Evolutionary conservation across 1,284 basidiomycete genomes (phyloP).

Genomic region (Ustilago crameri): DNA sequence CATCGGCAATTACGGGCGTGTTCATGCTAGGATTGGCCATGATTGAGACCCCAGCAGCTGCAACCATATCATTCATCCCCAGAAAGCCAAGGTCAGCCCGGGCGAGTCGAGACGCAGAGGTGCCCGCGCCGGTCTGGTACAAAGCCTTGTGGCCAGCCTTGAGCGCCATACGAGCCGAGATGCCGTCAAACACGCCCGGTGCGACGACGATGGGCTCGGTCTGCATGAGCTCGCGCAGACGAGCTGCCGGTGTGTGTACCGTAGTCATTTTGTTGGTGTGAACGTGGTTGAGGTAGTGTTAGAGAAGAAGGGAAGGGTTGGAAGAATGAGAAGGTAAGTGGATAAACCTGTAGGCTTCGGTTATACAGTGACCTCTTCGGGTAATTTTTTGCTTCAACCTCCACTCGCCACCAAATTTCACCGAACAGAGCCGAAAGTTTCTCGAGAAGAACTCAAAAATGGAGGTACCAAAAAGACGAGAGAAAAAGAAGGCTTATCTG

Average conservation of each 20-base stretch:
- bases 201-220: conserved; percentile 26
- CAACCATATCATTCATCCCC: conserved; percentile 75
- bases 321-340: neutral
- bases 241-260: conserved; percentile 23
- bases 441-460: neutral
- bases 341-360: too few species aligned
- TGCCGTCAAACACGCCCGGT: conserved; percentile 80
- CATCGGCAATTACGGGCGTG: conserved; percentile 76
- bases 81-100: conserved; percentile 82
- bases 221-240: conserved; percentile 26
- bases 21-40: conserved; percentile 21
- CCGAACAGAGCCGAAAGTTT: neutral
- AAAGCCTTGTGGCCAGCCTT: conserved; percentile 76
- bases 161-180: conserved; percentile 80
- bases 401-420: neutral
- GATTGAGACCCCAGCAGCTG: conserved; percentile 32
- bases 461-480: neutral
- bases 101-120: conserved; percentile 79
- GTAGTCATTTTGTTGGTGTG: neutral
- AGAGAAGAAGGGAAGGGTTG: neutral
- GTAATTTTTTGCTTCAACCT: too few species aligned
- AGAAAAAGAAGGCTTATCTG: neutral
- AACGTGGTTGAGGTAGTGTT: neutral
- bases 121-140: conserved; percentile 81
- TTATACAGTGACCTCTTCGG: too few species aligned